phyloP scores from a whole-genome alignment of 2,329 filamentous ascomycete species.

The Exserohilum rostratum region DNA sequence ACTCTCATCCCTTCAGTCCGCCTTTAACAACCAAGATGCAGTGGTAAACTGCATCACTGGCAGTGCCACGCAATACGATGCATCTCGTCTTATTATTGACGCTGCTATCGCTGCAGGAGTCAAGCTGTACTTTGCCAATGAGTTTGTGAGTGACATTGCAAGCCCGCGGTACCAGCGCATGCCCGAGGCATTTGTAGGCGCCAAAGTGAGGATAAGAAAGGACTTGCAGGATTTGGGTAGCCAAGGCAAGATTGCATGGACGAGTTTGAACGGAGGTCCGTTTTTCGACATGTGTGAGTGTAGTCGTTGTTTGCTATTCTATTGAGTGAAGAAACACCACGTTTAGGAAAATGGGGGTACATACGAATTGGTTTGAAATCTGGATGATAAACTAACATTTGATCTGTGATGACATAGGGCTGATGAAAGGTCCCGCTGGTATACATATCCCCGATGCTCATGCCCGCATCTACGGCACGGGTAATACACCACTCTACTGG shows the following conservation, averaged over 20 bases:
- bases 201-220: conserved; percentile 33
- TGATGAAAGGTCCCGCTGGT: conserved; percentile 47
- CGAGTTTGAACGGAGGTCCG: conserved; percentile 43
- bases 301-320: conserved; percentile 4
- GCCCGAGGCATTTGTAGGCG: conserved; percentile 34
- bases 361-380: too few species aligned
- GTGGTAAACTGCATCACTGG: conserved; percentile 58
- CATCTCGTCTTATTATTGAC: conserved; percentile 53
- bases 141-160: conserved; percentile 39
- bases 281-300: conserved; percentile 47
- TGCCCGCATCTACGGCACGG: conserved; percentile 46
- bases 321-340: too few species aligned
- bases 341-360: too few species aligned
- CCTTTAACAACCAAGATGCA: conserved; percentile 62
- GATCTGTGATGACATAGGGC: conserved; percentile 25
- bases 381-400: too few species aligned
- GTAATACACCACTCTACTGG: conserved; percentile 38
- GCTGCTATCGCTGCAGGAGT: conserved; percentile 43
- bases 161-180: conserved; percentile 33
- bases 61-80: conserved; percentile 48
- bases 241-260: conserved; percentile 37
- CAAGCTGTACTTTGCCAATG: conserved; percentile 43
- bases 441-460: conserved; percentile 36
- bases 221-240: conserved; percentile 33
- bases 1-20: conserved; percentile 37